A percentile compares a stretch with the other conserved stretches of the same genome.
Evolutionary conservation across 805 yeast species (phyloP).

Genomic region (Saccharomycopsis javanensis): DNA sequence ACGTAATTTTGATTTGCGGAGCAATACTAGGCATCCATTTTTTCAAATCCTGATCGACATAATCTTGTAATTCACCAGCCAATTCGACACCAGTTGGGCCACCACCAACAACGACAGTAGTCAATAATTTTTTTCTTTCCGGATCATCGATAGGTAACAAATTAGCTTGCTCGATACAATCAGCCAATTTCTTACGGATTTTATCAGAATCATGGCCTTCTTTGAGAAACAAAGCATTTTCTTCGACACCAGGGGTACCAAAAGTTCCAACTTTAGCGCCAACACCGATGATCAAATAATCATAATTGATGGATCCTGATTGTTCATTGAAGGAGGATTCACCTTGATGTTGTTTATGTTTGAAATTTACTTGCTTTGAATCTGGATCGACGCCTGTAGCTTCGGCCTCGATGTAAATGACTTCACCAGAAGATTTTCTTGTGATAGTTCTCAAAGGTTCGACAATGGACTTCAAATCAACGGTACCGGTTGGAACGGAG

Average conservation of each 20-base stretch:
- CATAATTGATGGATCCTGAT: constrained; percentile 43
- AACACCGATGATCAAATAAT: constrained; percentile 82
- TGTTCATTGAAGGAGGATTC: constrained; percentile 25
- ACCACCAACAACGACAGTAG: constrained; percentile 92
- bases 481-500: constrained; percentile 89
- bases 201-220: constrained; percentile 83
- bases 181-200: constrained; percentile 75
- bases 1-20: constrained; percentile 69
- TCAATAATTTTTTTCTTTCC: constrained; percentile 76
- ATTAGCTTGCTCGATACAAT: constrained; percentile 81
- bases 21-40: constrained; percentile 86
- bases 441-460: constrained; percentile 88
- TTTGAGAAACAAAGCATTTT: constrained; percentile 79
- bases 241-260: constrained; percentile 89
- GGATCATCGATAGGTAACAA: constrained; percentile 60
- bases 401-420: constrained; percentile 79
- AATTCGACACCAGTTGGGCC: constrained; percentile 98
- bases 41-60: constrained; percentile 79
- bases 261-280: constrained; percentile 94
- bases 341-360: constrained; percentile 33
- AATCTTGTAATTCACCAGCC: constrained; percentile 94
- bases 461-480: constrained; percentile 81
- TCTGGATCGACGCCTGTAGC: constrained; percentile 75
- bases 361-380: constrained; percentile 52
- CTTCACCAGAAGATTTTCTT: constrained; percentile 70